phyloP scores from a whole-genome alignment of 140 eudicot species.

The Stevia rebaudiana region DNA sequence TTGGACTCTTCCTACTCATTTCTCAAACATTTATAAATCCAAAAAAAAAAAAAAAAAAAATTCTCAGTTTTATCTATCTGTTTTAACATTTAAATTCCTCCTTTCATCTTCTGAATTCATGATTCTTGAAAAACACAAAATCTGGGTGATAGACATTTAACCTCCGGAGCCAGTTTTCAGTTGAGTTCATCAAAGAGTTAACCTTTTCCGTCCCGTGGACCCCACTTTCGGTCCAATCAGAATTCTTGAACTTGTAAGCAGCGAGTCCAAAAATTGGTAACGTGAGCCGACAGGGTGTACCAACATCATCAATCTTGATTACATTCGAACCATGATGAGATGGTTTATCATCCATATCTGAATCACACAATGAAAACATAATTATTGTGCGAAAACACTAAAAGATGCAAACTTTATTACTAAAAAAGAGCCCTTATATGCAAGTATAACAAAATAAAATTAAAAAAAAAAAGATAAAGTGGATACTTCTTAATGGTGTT shows the following conservation, averaged over 20 bases:
- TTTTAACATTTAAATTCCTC: conserved; percentile 18
- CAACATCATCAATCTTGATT: conserved; percentile 34
- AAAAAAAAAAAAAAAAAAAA: not conserved
- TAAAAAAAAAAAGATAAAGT: not conserved
- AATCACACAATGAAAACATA: conserved; percentile 4
- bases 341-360: conserved; percentile 38
- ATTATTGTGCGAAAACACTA: not conserved
- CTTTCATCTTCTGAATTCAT: conserved; percentile 39
- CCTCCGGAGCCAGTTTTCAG: conserved; percentile 74
- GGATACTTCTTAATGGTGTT: conserved; percentile 51
- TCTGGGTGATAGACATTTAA: conserved; percentile 83
- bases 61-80: conserved; percentile 25
- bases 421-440: not conserved
- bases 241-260: conserved; percentile 67
- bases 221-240: conserved; percentile 58
- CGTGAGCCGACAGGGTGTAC: conserved; percentile 35
- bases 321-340: conserved; percentile 30
- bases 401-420: not conserved
- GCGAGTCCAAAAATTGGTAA: conserved; percentile 78
- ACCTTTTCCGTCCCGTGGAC: conserved; percentile 54
- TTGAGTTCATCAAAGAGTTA: conserved; percentile 48
- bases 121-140: conserved; percentile 61
- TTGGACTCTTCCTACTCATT: conserved; percentile 24
- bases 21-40: not conserved
- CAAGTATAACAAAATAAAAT: not conserved